Percentiles rank a stretch among this genome's conserved stretches.
These are phyloP conservation scores for Hanseniaspora thailandica DNA, from an alignment of 805 yeast species.

Conservation along the genomic window DNA sequence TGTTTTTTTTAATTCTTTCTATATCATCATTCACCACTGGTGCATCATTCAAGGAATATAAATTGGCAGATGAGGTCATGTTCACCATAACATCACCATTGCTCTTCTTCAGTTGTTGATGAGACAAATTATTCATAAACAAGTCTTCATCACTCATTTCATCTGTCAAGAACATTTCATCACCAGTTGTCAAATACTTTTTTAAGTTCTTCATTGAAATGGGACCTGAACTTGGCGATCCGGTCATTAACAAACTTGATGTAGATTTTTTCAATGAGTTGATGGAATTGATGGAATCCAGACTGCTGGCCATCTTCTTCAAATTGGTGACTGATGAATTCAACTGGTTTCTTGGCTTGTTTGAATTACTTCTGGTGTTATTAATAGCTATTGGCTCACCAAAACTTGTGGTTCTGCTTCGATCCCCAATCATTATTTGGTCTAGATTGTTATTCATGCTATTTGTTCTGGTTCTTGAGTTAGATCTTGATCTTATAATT, in stretches of 20 bases:
- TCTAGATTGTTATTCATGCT: neutral
- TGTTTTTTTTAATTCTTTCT: slow-evolving; percentile 2
- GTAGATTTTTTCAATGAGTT: slow-evolving; percentile 5
- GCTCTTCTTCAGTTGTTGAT: slow-evolving; percentile 7
- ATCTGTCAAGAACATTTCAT: slow-evolving; percentile 19
- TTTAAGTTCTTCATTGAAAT: slow-evolving; percentile 21
- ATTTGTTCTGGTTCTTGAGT: slow-evolving; percentile 12
- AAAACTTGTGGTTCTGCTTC: neutral
- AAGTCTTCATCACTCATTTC: slow-evolving; percentile 28
- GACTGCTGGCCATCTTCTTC: slow-evolving; percentile 4
- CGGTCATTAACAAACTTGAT: neutral
- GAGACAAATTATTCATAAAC: slow-evolving; percentile 30
- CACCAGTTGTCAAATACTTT: slow-evolving; percentile 17
- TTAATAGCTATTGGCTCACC: neutral
- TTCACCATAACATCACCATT: slow-evolving; percentile 10
- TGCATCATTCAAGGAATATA: slow-evolving; percentile 3
- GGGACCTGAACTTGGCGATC: slow-evolving; percentile 41
- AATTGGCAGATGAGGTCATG: slow-evolving; percentile 10
- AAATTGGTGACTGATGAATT: neutral
- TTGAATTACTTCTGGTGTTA: neutral
- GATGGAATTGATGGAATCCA: slow-evolving; percentile 5
- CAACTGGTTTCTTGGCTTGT: neutral
- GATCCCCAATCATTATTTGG: neutral
- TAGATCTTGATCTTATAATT: slow-evolving; percentile 5
- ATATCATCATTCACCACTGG: slow-evolving; percentile 18